Conservation (phyloP, 202 grass and related monocot species). For the Tripidium arundinaceum region DNA sequence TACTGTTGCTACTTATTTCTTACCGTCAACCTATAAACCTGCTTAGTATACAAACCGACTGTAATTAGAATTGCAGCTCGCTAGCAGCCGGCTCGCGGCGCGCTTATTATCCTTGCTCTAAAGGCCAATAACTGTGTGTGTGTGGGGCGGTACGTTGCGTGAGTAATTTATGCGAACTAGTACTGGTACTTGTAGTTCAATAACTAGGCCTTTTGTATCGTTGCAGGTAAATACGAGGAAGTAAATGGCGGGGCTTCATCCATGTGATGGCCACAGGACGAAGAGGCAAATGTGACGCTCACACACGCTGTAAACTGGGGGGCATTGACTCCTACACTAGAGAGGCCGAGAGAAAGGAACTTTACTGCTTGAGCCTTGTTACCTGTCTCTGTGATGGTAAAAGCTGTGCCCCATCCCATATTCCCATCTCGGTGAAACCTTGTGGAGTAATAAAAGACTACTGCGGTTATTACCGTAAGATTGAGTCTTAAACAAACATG, state of each 20-base stretch:
- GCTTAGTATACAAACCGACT: no score
- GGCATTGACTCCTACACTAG: background rate
- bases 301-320: background rate
- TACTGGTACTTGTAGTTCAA: background rate
- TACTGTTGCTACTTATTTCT: no score
- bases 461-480: background rate
- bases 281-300: background rate
- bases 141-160: background rate
- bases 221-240: constrained; percentile 39
- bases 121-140: background rate
- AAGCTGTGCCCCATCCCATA: no score
- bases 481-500: background rate
- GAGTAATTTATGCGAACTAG: constrained; percentile 18
- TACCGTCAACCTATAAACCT: no score
- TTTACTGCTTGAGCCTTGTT: background rate
- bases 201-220: constrained; percentile 16
- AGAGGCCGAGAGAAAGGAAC: no score
- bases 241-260: constrained; percentile 8
- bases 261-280: background rate
- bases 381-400: background rate
- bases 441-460: no score
- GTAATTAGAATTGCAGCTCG: no score
- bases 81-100: no score
- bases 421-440: no score
- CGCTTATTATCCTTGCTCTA: no score